phyloP scores from a whole-genome alignment of 805 yeast genomes.

The Ogataea allantospora region DNA sequence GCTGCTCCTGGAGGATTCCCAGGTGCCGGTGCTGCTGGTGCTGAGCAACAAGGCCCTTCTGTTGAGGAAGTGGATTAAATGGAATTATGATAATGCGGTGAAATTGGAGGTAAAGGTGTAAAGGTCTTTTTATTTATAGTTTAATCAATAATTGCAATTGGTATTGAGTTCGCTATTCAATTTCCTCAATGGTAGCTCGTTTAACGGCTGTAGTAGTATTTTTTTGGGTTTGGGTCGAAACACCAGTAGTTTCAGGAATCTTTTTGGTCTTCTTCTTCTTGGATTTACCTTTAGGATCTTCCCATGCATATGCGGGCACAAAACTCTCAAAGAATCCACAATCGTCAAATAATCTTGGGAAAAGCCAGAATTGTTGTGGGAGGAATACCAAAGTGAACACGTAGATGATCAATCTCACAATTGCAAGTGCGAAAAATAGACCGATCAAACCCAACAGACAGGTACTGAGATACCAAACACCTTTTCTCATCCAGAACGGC shows the following conservation, averaged over 20 bases:
- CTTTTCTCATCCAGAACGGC: constrained; percentile 86
- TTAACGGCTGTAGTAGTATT: constrained; percentile 15
- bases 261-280: constrained; percentile 12
- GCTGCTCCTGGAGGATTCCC: constrained; percentile 51
- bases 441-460: constrained; percentile 71
- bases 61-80: constrained; percentile 77
- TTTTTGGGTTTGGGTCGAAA: constrained; percentile 11
- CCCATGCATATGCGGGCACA: constrained; percentile 85
- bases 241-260: not conserved
- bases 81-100: constrained; percentile 1
- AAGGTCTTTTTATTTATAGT: constrained; percentile 6
- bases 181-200: constrained; percentile 30
- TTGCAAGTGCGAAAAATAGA: constrained; percentile 71
- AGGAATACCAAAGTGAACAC: constrained; percentile 53
- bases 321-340: constrained; percentile 93
- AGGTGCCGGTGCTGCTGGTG: constrained; percentile 36
- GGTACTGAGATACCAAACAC: constrained; percentile 88
- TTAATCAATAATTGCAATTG: constrained; percentile 1
- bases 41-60: constrained; percentile 54
- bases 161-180: constrained; percentile 11
- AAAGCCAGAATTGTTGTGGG: constrained; percentile 87
- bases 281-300: constrained; percentile 32
- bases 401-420: constrained; percentile 73
- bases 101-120: not conserved
- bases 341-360: constrained; percentile 94